phyloP scores from a whole-genome alignment of 2,329 filamentous ascomycete genomes.

The Colletotrichum lentis region DNA sequence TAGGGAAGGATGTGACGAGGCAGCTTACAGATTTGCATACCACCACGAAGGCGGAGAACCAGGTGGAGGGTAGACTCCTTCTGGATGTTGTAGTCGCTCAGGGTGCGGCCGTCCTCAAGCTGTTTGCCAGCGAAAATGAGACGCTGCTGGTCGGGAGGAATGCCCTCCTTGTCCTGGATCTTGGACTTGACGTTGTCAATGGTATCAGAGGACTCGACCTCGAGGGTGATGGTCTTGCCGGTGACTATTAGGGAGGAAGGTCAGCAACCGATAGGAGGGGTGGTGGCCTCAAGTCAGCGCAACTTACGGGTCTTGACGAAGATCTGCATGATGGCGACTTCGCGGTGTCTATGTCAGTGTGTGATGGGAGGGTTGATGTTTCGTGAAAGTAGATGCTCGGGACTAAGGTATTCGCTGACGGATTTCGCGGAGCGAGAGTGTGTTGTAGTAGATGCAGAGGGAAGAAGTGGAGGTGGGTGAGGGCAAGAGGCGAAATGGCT shows the following conservation, averaged over 20 bases:
- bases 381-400: conserved; percentile 9
- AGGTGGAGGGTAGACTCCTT: conserved; percentile 76
- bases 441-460: conserved; percentile 22
- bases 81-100: conserved; percentile 66
- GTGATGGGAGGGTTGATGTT: conserved; percentile 34
- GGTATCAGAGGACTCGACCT: too few relatives aligned
- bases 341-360: conserved; percentile 40
- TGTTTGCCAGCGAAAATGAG: conserved; percentile 76
- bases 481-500: conserved; percentile 27
- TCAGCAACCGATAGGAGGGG: conserved; percentile 56
- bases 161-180: conserved; percentile 92
- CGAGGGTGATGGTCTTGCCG: conserved; percentile 80
- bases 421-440: conserved; percentile 12
- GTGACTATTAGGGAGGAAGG: conserved; percentile 62
- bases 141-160: conserved; percentile 85
- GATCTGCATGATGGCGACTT: conserved; percentile 82
- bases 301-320: conserved; percentile 94
- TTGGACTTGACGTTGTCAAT: conserved; percentile 87
- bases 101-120: conserved; percentile 60
- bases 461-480: conserved; percentile 1
- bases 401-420: not conserved
- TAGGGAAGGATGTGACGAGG: conserved; percentile 42
- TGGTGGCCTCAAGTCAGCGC: conserved; percentile 35
- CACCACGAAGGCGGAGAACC: conserved; percentile 74
- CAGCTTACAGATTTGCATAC: conserved; percentile 69